Evolutionary conservation across 208 protist genomes (phyloP), one percentile per base, ranked within the genome.

Genomic region (Crithidia fasciculata): DNA sequence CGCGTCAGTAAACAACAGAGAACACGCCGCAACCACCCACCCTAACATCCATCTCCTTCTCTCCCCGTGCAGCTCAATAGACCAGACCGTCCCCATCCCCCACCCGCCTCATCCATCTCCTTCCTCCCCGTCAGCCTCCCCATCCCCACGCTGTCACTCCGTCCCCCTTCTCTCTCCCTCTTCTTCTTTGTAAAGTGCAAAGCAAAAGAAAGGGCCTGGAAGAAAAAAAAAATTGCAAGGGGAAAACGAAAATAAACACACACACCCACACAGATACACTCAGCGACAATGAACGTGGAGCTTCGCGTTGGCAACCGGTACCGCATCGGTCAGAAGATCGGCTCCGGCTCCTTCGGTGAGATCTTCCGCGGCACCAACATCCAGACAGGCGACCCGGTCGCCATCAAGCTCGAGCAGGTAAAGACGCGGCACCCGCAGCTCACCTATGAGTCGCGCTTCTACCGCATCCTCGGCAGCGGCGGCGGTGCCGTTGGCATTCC

Each of bases 261-360:
- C 28, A 28, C 28, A 28, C 28, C 28, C 28, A 1, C 28, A 28
- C 28, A 28, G 28, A 28, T 28, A 28, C 28, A 28, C 28, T 28
- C 28, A 28, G 28, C 28, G 28, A 28, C 28, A 0, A 90, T 90
- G 84, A 93, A 83, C 80, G 81, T 97, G 69, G 97, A 99, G 66
- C 84, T 99, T 19, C 89, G 95, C 49, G 97, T 99, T 16, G 98
- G 96, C 57, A 95, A 93, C 69, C 98, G 98, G 68, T 99, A 97
- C 82, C 81, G 95, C 53, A 91, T 99, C 57, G 97, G 92, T 41
- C 88, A 97, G 64, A 99, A 99, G 91, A 99, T 99, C 81, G 99
- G 99, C 18, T 86, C 84, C 44, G 99, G 99, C 19, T 94, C 87
- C 62, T 98, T 98, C 71, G 95, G 95, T 50, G 95, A 98, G 70